A percentile compares a stretch with the other conserved stretches of the same genome.
Conservation (phyloP, 306 rosid species). For the Alnus rubra region DNA sequence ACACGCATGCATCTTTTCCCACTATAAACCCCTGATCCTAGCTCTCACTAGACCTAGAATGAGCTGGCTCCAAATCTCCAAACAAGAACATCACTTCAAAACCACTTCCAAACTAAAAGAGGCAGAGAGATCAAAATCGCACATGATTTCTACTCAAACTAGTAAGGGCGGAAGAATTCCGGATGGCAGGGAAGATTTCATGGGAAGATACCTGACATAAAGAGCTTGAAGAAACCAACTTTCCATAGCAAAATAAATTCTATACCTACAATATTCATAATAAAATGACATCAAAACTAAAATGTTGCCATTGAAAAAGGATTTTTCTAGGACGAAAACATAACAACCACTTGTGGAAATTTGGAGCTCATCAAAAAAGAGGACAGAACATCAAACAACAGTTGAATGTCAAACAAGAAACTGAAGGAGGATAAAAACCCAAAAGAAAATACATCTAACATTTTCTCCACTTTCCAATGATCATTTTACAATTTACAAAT, state of each 20-base stretch:
- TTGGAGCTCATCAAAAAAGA: not conserved
- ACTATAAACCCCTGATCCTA: not conserved
- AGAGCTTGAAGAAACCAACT: not conserved
- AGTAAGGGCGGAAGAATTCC: not conserved
- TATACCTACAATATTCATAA: not conserved
- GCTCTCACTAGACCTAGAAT: too few species aligned
- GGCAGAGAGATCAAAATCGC: not conserved
- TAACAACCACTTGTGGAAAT: not conserved
- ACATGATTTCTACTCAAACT: not conserved
- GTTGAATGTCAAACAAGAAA: not conserved
- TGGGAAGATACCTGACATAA: not conserved
- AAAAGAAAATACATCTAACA: not conserved
- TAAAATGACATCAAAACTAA: conserved; percentile 10
- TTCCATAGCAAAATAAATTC: not conserved
- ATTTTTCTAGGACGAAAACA: not conserved
- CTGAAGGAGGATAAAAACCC: not conserved
- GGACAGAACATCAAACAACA: not conserved
- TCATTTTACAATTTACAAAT: not conserved
- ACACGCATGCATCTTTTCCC: not conserved
- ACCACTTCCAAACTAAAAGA: not conserved
- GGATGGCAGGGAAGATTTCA: not conserved
- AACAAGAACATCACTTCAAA: not conserved
- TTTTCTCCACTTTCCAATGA: not conserved
- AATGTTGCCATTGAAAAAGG: not conserved
- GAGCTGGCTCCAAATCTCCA: not conserved